Evolutionary conservation across 129 eudicot genomes (phyloP).

Genomic region (Rutidosis leptorrhynchoides): DNA sequence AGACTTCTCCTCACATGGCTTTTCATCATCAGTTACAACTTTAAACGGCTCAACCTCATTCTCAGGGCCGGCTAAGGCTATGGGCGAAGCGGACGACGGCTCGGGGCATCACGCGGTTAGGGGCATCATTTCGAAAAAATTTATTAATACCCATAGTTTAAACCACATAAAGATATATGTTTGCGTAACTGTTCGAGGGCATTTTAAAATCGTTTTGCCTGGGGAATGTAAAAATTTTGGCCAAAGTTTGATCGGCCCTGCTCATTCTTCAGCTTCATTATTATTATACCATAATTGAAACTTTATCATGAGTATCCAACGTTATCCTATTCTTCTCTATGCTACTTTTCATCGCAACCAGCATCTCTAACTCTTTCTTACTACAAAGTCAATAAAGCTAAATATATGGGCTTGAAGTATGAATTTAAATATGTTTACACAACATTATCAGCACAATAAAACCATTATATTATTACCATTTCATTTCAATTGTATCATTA

Average conservation of each 20-base stretch:
- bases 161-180: too few species aligned
- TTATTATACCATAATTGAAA: constrained; percentile 53
- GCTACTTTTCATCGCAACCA: constrained; percentile 45
- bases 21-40: constrained; percentile 53
- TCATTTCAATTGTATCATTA: neutral
- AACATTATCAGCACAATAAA: neutral
- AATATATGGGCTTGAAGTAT: neutral
- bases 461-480: neutral
- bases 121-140: too few species aligned
- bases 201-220: too few species aligned
- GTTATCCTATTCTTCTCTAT: constrained; percentile 43
- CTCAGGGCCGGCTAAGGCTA: too few species aligned
- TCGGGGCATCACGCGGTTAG: too few species aligned
- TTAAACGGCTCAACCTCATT: constrained; percentile 84
- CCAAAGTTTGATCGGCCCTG: too few species aligned
- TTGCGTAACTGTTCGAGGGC: too few species aligned
- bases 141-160: too few species aligned
- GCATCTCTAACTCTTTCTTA: constrained; percentile 78
- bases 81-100: too few species aligned
- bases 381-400: constrained; percentile 28
- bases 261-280: constrained; percentile 53
- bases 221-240: too few species aligned
- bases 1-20: constrained; percentile 95
- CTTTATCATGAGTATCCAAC: constrained; percentile 51
- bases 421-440: neutral